Conservation (phyloP, 768 basidiomycete genomes). For the Pholiota molesta region DNA sequence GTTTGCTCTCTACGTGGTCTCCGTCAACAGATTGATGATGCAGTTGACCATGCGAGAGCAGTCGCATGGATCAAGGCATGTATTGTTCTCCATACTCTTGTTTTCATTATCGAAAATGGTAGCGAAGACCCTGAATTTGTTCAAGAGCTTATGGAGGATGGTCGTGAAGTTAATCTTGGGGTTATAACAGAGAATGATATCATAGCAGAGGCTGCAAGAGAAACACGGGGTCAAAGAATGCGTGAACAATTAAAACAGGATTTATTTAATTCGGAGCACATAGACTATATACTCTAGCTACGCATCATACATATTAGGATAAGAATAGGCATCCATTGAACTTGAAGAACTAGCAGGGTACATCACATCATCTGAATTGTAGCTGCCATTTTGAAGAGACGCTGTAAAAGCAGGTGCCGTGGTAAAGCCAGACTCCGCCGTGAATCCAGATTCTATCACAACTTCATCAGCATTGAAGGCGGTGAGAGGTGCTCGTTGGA, state of each 20-base stretch:
- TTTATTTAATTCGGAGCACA: not conserved
- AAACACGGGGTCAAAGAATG: constrained; percentile 2
- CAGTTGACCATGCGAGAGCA: constrained; percentile 17
- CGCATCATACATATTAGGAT: too few species aligned
- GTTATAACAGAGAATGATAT: constrained; percentile 1
- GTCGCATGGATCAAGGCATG: constrained; percentile 24
- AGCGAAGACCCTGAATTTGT: constrained; percentile 8
- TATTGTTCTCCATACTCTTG: constrained; percentile 26
- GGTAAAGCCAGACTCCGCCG: too few species aligned
- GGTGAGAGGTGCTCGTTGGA: too few species aligned
- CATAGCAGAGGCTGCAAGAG: constrained; percentile 3
- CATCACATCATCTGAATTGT: too few species aligned
- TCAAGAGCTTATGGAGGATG: constrained; percentile 6
- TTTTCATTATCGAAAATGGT: constrained; percentile 13
- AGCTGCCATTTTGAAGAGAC: too few species aligned
- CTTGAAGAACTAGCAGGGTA: too few species aligned
- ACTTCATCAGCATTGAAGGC: too few species aligned
- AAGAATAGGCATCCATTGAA: too few species aligned
- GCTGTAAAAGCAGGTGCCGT: too few species aligned
- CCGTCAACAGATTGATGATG: constrained; percentile 27
- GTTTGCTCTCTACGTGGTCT: constrained; percentile 28
- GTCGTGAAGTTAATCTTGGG: not conserved
- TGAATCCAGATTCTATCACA: too few species aligned
- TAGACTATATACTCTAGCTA: not conserved
- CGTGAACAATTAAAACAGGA: not conserved